A percentile compares a stretch with the other conserved stretches of the same genome.
Evolutionary conservation across 164 flowering plant genomes (phyloP).

Genomic region (Aristolochia californica): DNA sequence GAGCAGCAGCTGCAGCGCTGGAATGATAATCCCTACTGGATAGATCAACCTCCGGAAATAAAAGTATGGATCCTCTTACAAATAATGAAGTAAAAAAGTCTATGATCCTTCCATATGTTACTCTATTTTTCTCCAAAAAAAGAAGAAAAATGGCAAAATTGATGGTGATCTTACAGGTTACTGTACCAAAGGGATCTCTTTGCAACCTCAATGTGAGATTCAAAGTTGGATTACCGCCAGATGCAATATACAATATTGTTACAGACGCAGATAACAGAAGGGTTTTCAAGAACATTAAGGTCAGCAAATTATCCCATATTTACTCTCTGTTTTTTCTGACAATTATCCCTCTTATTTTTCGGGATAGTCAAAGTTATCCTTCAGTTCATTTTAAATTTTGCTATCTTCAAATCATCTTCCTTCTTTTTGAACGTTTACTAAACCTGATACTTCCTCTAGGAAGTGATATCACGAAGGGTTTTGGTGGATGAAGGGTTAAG

Average conservation of each 20-base stretch:
- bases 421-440: background rate
- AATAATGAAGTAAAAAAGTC: background rate
- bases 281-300: conserved; percentile 95
- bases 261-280: conserved; percentile 85
- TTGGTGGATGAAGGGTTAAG: conserved; percentile 84
- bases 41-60: conserved; percentile 47
- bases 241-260: conserved; percentile 81
- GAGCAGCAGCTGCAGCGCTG: conserved; percentile 73
- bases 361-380: too few species aligned
- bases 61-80: conserved; percentile 32
- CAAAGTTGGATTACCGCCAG: conserved; percentile 90
- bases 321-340: background rate
- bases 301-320: conserved; percentile 12
- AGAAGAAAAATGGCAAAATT: background rate
- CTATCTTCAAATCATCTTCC: background rate
- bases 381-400: background rate
- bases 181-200: conserved; percentile 84
- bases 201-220: conserved; percentile 66
- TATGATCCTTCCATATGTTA: background rate
- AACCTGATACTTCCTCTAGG: conserved; percentile 27
- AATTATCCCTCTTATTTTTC: background rate
- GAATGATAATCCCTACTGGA: conserved; percentile 85
- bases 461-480: conserved; percentile 68
- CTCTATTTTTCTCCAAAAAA: background rate
- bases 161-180: conserved; percentile 42